Percentiles rank a stretch among this genome's conserved stretches.
These are phyloP conservation scores for Coniella vitis DNA, from an alignment of 2,329 filamentous ascomycete species.

Conservation along the genomic window DNA sequence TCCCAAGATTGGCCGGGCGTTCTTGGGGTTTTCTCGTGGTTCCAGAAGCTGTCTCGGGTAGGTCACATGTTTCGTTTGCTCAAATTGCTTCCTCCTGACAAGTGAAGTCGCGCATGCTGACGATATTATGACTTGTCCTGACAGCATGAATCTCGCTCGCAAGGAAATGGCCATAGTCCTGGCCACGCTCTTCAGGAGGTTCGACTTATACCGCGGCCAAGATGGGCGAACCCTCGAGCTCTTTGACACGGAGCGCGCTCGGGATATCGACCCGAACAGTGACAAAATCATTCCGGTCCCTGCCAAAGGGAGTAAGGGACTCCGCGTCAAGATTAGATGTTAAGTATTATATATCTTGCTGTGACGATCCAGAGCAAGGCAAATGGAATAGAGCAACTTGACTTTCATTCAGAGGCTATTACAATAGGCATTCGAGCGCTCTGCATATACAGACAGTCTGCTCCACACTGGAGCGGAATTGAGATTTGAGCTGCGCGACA, in stretches of 20 bases:
- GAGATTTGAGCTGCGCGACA: too few relatives aligned
- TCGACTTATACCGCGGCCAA: conserved; percentile 21
- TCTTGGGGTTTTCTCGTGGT: conserved; percentile 19
- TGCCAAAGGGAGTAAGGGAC: conserved; percentile 19
- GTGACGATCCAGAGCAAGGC: too few relatives aligned
- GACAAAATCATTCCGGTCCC: conserved; percentile 20
- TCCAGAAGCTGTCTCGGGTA: conserved; percentile 22
- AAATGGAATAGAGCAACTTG: too few relatives aligned
- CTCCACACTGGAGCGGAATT: too few relatives aligned
- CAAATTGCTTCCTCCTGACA: background rate
- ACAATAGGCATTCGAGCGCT: too few relatives aligned
- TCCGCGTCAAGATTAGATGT: conserved; percentile 15
- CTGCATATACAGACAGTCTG: too few relatives aligned
- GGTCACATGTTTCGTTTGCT: conserved; percentile 6
- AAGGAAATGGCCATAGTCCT: conserved; percentile 22
- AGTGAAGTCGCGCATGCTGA: too few relatives aligned
- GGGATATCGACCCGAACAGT: conserved; percentile 18
- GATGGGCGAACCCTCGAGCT: conserved; percentile 22
- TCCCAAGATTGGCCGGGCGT: conserved; percentile 13
- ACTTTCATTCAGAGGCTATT: too few relatives aligned
- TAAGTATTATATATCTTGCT: too few relatives aligned
- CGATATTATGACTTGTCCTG: too few relatives aligned
- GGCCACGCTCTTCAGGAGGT: conserved; percentile 20
- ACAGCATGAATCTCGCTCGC: conserved; percentile 21
- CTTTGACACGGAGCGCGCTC: conserved; percentile 17